Evolutionary conservation across 441 rosid genomes (phyloP).

Genomic region (Gossypium gossypioides): DNA sequence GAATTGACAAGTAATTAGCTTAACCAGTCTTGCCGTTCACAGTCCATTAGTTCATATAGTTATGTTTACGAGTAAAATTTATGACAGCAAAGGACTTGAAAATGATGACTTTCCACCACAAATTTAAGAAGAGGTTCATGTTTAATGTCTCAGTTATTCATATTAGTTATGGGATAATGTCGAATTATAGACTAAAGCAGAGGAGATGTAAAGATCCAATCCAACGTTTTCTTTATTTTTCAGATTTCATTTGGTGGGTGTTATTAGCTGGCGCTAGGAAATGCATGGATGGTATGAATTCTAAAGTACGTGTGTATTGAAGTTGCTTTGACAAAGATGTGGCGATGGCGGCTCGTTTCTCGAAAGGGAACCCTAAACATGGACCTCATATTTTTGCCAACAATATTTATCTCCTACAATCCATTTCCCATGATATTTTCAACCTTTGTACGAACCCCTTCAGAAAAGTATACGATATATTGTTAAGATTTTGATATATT

Average conservation of each 20-base stretch:
- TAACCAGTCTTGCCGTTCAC: background rate
- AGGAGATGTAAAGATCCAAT: background rate
- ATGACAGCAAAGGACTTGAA: background rate
- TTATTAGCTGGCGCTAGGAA: background rate
- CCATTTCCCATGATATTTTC: background rate
- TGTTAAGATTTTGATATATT: no score
- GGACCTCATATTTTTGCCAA: constrained; percentile 3
- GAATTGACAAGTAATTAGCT: background rate
- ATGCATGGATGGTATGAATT: constrained; percentile 15
- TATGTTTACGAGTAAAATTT: background rate
- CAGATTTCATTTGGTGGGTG: background rate
- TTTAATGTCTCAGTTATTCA: background rate
- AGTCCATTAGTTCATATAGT: background rate
- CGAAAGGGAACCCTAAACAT: background rate
- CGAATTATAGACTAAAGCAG: background rate
- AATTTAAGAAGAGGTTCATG: background rate
- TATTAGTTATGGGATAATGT: background rate
- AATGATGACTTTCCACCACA: background rate
- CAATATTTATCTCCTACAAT: background rate
- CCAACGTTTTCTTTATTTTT: background rate
- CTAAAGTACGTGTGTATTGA: background rate
- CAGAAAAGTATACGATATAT: background rate
- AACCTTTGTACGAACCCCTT: background rate
- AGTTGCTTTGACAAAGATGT: constrained; percentile 11
- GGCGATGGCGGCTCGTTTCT: background rate